phyloP scores from a whole-genome alignment of 225 moss, liverwort and hornwort genomes.

The Pleurozium schreberi region DNA sequence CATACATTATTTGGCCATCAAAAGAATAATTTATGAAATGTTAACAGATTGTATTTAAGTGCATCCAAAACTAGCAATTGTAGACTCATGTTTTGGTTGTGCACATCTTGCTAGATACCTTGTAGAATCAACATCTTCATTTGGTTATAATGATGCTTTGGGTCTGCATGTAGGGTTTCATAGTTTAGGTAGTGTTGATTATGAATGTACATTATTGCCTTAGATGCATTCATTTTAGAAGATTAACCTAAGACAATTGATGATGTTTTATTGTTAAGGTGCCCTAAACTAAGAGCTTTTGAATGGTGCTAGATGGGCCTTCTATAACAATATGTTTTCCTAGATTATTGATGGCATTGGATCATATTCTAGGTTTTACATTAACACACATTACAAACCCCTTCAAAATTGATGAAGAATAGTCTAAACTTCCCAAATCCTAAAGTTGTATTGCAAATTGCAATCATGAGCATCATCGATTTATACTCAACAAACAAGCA shows the following conservation, averaged over 20 bases:
- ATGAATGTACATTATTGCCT: no score
- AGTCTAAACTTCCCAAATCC: not conserved
- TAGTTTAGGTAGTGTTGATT: not conserved
- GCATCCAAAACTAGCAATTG: rapidly evolving
- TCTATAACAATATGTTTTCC: rapidly evolving
- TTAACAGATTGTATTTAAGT: not conserved
- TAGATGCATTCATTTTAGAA: not conserved
- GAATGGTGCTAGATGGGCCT: not conserved
- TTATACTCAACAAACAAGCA: not conserved
- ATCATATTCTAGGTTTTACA: no score
- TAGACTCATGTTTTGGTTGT: not conserved
- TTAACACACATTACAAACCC: not conserved
- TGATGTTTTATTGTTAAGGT: not conserved
- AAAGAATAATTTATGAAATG: not conserved
- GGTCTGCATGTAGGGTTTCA: rapidly evolving
- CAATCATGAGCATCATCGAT: not conserved
- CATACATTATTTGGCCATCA: not conserved
- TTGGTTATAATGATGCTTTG: not conserved
- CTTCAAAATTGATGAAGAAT: not conserved
- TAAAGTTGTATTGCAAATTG: not conserved
- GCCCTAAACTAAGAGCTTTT: not conserved
- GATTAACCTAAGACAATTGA: not conserved
- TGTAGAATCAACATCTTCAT: not conserved
- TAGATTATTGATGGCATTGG: not conserved
- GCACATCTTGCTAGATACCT: not conserved